These are phyloP conservation scores for Entamoeba histolytica DNA, from an alignment of 208 protist species.

Conservation along the genomic window DNA sequence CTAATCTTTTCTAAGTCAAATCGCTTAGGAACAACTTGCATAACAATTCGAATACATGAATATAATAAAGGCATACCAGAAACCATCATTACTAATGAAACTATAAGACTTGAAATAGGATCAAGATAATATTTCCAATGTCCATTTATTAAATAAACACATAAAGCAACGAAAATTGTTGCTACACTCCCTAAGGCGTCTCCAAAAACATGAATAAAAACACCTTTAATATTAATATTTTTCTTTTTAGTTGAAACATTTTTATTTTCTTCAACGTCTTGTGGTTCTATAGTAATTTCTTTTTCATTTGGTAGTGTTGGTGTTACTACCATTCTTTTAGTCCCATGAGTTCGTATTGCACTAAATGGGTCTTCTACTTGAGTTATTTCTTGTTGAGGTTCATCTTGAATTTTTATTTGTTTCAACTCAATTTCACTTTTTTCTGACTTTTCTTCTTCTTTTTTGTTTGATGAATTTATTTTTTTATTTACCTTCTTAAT, in stretches of 20 bases:
- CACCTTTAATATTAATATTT: slow-evolving; percentile 9
- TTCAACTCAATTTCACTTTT: slow-evolving; percentile 3
- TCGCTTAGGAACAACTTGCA: slow-evolving; percentile 28
- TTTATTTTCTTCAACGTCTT: background rate
- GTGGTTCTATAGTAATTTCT: background rate
- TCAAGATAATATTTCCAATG: slow-evolving; percentile 33
- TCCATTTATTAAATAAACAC: slow-evolving; percentile 13
- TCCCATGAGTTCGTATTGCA: too few species aligned
- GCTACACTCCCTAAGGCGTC: slow-evolving; percentile 41
- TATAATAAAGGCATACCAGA: slow-evolving; percentile 19
- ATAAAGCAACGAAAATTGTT: slow-evolving; percentile 25
- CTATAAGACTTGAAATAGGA: slow-evolving; percentile 28
- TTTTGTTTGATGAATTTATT: slow-evolving; percentile 21
- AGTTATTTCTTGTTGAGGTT: background rate
- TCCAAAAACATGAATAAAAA: slow-evolving; percentile 44
- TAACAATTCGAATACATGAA: slow-evolving; percentile 21
- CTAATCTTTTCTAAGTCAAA: slow-evolving; percentile 26
- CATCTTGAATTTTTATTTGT: background rate
- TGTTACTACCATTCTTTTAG: background rate
- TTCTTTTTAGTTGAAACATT: slow-evolving; percentile 1
- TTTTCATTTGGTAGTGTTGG: background rate
- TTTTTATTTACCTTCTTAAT: slow-evolving; percentile 30
- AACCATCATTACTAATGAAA: slow-evolving; percentile 31
- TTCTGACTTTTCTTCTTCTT: background rate
- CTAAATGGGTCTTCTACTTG: too few species aligned